Evolutionary conservation across 768 basidiomycete species (phyloP), one percentile per base, ranked within the genome.

Genomic region (Boletus subparvulus): DNA sequence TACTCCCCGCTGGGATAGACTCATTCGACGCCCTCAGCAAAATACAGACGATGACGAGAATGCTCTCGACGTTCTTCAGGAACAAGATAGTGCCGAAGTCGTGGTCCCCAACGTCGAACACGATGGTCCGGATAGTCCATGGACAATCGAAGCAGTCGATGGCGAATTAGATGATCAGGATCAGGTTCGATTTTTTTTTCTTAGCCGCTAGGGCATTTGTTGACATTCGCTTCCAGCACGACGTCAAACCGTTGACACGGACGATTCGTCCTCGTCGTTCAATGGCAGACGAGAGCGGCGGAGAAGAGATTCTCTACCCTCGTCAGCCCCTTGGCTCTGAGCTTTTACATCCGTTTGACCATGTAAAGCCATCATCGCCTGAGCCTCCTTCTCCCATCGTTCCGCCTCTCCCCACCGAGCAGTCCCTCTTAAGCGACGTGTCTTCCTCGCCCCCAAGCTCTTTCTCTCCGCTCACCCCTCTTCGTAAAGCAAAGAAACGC

Each of bases 1-100:
- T 19, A 99, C 97, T n/a, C 97, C 97, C 47, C 83, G 94, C 58
- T 99, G 94, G 95, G 81, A 82, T 57, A 83, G 82, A 67, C 79
- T 80, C 47, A 72, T 75, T 36, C 70, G 72, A 61, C 79, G 71
- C 50, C 63, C 69, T 53, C 77, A 71, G 50, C 63, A 63, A 32
- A 47, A 65, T n/a, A 70, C 74, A 21, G 41, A 80, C 55, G 79
- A 80, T 39, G 73, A 80, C 6, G 70, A 77, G 30, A 58, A 74
- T 6, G 64, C 76, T 24, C 73, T 74, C 17, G 52, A 61, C 44
- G 19, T 69, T 36, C 61, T 67, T 4, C 56, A 60, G 21, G 70
- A 75, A 39, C 73, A 75, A 48, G 69, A 74, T 39, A 59, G 50
- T 11, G 55, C 70, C 3, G 72, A 77, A 43, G 43, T 66, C 33